These are phyloP conservation scores for Vitis riparia DNA, from an alignment of 164 flowering plant species.

Conservation along the genomic window DNA sequence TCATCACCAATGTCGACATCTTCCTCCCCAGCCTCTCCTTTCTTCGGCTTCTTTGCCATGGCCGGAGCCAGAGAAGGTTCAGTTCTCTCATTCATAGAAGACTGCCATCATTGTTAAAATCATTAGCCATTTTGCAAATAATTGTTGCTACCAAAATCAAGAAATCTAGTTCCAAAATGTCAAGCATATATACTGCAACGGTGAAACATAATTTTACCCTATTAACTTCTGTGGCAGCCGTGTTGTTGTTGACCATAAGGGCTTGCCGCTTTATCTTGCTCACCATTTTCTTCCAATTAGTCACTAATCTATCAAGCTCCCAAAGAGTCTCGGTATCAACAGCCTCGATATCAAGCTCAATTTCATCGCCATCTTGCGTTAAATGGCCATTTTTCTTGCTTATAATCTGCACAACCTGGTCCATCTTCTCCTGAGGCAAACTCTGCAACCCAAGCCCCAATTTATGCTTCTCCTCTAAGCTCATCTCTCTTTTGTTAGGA, in stretches of 20 bases:
- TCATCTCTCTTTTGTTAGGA: constrained; percentile 66
- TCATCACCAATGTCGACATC: constrained; percentile 58
- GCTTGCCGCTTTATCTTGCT: constrained; percentile 66
- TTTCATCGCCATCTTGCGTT: constrained; percentile 66
- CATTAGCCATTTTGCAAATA: too few relatives aligned
- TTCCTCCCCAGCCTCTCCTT: constrained; percentile 44
- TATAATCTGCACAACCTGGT: constrained; percentile 57
- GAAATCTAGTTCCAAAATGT: background rate
- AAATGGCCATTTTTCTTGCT: constrained; percentile 50
- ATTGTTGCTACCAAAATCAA: constrained; percentile 3
- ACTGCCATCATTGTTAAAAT: constrained; percentile 15
- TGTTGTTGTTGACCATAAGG: constrained; percentile 34
- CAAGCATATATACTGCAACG: background rate
- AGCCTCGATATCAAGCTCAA: constrained; percentile 77
- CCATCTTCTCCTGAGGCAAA: constrained; percentile 70
- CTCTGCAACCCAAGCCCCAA: constrained; percentile 61
- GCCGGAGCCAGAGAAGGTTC: constrained; percentile 18
- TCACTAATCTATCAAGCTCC: constrained; percentile 79
- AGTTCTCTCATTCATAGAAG: constrained; percentile 16
- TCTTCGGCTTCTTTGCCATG: constrained; percentile 29
- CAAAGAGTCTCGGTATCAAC: constrained; percentile 76
- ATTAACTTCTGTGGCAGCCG: constrained; percentile 17
- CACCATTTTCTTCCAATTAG: constrained; percentile 57
- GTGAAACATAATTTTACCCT: constrained; percentile 27
- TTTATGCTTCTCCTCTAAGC: constrained; percentile 61